Percentiles rank a stretch among this genome's conserved stretches.
Evolutionary conservation across 2,329 filamentous ascomycete genomes (phyloP).

Genomic region (Diplodia mutila): DNA sequence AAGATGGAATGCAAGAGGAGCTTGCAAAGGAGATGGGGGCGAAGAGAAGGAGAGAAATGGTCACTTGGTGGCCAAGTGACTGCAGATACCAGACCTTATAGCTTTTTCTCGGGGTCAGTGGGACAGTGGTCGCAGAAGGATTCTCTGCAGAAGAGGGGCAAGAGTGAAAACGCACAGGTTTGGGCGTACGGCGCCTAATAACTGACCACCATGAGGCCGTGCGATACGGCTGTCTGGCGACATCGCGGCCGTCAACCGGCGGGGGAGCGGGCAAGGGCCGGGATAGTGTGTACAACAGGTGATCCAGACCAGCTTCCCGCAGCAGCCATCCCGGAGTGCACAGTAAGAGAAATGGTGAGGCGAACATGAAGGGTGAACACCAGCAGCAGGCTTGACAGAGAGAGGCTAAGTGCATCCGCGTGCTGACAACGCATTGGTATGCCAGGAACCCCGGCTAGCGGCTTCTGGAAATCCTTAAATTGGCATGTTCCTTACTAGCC

Average conservation of each 20-base stretch:
- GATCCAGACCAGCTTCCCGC: conserved; percentile 10
- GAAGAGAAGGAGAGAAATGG: neutral
- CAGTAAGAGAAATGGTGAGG: conserved; percentile 7
- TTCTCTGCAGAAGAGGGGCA: neutral
- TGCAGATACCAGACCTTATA: conserved; percentile 5
- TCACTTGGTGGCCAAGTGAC: conserved; percentile 16
- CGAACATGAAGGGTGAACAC: neutral
- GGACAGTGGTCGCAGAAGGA: neutral
- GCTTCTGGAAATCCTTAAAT: neutral
- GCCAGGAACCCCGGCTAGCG: conserved; percentile 8
- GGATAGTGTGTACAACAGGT: neutral
- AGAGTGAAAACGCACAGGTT: neutral
- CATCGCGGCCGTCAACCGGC: neutral
- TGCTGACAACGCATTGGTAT: neutral
- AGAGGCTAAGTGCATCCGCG: neutral
- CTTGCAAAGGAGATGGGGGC: neutral
- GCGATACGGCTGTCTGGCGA: conserved; percentile 1
- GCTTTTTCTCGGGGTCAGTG: neutral
- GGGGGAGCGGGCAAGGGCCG: conserved; percentile 2
- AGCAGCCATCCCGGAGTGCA: neutral
- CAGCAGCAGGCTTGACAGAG: neutral
- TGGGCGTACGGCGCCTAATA: conserved; percentile 5
- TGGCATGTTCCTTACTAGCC: neutral
- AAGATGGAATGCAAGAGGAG: neutral
- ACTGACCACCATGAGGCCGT: neutral